phyloP scores from a whole-genome alignment of 2,329 filamentous ascomycete genomes.

The Colletotrichum acutatum region DNA sequence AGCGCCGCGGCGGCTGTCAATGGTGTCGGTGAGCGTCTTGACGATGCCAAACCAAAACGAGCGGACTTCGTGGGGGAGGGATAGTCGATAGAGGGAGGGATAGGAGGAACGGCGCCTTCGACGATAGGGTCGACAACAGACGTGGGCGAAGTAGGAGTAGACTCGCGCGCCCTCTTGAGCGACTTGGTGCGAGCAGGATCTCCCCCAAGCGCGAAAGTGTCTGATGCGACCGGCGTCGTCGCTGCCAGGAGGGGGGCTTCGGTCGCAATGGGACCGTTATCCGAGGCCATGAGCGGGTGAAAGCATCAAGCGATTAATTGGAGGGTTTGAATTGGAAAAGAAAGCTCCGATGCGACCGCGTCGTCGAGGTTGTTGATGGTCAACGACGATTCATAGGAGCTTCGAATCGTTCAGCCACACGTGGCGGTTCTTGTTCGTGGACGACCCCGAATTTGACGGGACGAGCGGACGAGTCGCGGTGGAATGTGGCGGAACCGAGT shows the following conservation, averaged over 20 bases:
- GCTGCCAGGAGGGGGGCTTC: conserved; percentile 57
- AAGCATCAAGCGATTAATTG: conserved; percentile 29
- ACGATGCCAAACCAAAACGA: conserved; percentile 55
- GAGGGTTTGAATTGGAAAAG: background rate
- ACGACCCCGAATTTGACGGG: conserved; percentile 33
- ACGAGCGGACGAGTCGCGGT: conserved; percentile 33
- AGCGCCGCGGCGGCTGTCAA: conserved; percentile 57
- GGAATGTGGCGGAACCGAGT: conserved; percentile 31
- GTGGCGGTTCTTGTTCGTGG: conserved; percentile 32
- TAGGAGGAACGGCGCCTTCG: conserved; percentile 20
- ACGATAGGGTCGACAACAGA: conserved; percentile 40
- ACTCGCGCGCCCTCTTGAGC: conserved; percentile 55
- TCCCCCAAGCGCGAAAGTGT: conserved; percentile 49
- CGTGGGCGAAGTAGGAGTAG: conserved; percentile 51
- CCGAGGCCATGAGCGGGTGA: conserved; percentile 60
- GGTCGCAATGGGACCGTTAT: conserved; percentile 63
- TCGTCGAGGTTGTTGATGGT: conserved; percentile 23
- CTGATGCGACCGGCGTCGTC: conserved; percentile 49
- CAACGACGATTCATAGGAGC: conserved; percentile 32
- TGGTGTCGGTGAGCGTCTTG: conserved; percentile 56
- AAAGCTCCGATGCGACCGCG: conserved; percentile 23
- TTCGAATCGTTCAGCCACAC: conserved; percentile 34
- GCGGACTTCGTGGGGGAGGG: conserved; percentile 65
- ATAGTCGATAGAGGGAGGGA: conserved; percentile 30
- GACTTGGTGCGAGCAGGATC: conserved; percentile 51